Evolutionary conservation across 228 moss, liverwort and hornwort genomes (phyloP), one percentile per base, ranked within the genome.

Genomic region (Sphagnum fallax): DNA sequence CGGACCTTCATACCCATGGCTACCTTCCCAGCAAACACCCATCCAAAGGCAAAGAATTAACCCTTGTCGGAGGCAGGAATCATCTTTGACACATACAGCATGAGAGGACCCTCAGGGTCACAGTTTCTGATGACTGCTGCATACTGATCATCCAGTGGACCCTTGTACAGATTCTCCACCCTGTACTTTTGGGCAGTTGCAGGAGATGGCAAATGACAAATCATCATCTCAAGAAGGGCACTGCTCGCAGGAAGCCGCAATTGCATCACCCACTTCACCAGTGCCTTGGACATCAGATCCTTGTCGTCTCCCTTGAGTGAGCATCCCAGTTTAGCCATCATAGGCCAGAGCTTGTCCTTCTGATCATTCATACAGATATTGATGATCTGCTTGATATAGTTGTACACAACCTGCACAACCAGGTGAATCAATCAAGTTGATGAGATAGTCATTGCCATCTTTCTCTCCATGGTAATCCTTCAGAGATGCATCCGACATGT

Each of bases 371-470:
- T 71, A 62, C 76, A 76, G 32, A 71, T 71, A 52, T 72, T 67
- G 66, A 76, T 76, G 60, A 76, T 53, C 49, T 76, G 71, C 71
- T 72, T 72, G 62, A 76, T 76, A 51, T 66, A 67, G 61, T 76
- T 71, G 67, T 76, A 76, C 12, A 76, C 67, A 11, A 76, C 71
- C 48, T 71, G 76, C 13, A 76, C 76, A 11, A 32, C 80, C 83
- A 5, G 83, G 83, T 10, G 83, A 83, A 57, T 83, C 83, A 32
- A 83, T 80, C 59, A 83, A 69, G 71, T 83, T 83, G 52, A 83
- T 83, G 6, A 83, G 67, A 57, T 83, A 83, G 59, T 83, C 83
- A 2, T 60, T 53, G 1, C 77, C 83, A 15, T 83, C 83, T 51
- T 72, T 76, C 69, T 74, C 72, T 6, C 83, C 83, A 2, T 13